Base-by-base conservation (phyloP, 257 asterid genomes). In the Mentha longifolia region DNA sequence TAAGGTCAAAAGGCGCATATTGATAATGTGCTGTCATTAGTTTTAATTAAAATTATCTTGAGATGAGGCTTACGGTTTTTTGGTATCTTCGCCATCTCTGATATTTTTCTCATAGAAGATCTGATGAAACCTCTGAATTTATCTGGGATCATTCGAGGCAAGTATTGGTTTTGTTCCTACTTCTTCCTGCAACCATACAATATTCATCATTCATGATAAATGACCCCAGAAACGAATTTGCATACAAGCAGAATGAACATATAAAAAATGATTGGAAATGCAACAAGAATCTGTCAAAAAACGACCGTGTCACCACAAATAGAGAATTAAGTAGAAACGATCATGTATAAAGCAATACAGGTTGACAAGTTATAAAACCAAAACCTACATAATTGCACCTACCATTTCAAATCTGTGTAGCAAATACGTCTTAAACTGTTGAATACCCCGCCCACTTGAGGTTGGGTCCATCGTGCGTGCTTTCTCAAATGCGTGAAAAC, bases 31-130 rank as follows among this genome's bases (percentile, higher is more conserved):
- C 39, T 17, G 35, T 15, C 28, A 15, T 39, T 47, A 59, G 47
- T 42, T 45, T 25, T 41, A 46, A 59, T 46, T 60, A 13, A 55
- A 41, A 43, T 11, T 67, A 19, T 61, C 69, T 31, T 42, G 47
- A 70, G 74, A 73, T 72, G 62, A 68, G 76, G 52, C 92, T 87
- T 77, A 95, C 99, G 96, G 98, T 80, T 76, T 95, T 77, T 95
- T 95, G 46, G 91, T 88, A 57, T 84, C 71, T 76, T 92, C 94
- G 58, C 97, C 98, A 61, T 92, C 93, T 82, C 72, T 76, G 73
- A 95, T 92, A 74, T 92, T 85, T 70, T 76, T 78, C 85, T 81
- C 89, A 73, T 86, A 92, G 77, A 82, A 95, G 37, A 67, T 67
- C 87, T 85, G 92, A 84, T 85, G 92, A 74, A 62, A 95, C 78